These are phyloP conservation scores for Xylariaceae sp. DNA, from an alignment of 2,329 filamentous ascomycete species.

Conservation along the genomic window DNA sequence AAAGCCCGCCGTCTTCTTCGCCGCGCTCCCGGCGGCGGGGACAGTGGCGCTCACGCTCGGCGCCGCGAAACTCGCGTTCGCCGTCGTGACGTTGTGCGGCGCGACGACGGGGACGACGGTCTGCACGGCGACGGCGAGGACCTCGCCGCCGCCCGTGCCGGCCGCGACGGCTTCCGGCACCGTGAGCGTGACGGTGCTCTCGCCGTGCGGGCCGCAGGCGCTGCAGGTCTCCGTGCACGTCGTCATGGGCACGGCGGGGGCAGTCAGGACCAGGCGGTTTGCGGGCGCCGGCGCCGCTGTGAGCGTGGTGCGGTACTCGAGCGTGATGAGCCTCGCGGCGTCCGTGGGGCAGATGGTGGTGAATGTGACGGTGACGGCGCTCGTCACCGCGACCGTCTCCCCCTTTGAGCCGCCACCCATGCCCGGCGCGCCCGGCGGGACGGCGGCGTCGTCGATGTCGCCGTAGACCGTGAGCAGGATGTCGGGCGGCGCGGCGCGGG, in stretches of 20 bases:
- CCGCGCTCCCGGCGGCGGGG: conserved; percentile 9
- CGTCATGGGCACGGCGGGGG: conserved; percentile 35
- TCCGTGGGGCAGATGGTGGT: conserved; percentile 45
- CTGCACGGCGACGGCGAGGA: conserved; percentile 29
- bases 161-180: conserved; percentile 37
- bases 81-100: neutral
- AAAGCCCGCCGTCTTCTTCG: conserved; percentile 3
- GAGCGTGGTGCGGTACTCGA: conserved; percentile 43
- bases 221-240: conserved; percentile 40
- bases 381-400: conserved; percentile 33
- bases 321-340: conserved; percentile 39
- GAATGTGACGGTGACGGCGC: conserved; percentile 42
- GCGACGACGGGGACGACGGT: conserved; percentile 36
- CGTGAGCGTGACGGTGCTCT: conserved; percentile 43
- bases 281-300: conserved; percentile 5
- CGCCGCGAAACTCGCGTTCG: neutral
- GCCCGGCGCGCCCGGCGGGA: conserved; percentile 43
- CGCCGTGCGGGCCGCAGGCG: conserved; percentile 41
- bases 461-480: conserved; percentile 53
- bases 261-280: neutral
- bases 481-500: conserved; percentile 37
- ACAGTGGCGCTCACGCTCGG: conserved; percentile 2
- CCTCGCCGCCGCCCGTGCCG: conserved; percentile 15
- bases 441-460: conserved; percentile 38
- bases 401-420: conserved; percentile 30